Percentiles rank a stretch among this genome's conserved stretches.
phyloP scores from a whole-genome alignment of 73 alveolate genomes.

The Effrenium voratum region DNA sequence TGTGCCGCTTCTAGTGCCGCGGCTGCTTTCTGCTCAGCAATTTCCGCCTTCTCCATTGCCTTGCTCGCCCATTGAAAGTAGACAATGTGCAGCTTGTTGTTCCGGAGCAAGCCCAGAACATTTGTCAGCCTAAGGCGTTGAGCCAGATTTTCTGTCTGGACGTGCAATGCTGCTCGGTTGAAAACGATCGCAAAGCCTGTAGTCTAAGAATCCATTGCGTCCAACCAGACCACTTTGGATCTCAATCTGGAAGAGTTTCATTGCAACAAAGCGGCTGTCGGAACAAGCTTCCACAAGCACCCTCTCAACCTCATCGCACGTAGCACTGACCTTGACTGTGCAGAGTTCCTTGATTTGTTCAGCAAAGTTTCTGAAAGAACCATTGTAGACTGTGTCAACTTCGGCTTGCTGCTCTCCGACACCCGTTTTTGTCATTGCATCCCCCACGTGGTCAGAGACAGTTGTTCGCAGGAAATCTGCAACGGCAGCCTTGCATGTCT shows the following conservation, averaged over 20 bases:
- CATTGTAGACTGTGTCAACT: background rate
- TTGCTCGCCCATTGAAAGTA: background rate
- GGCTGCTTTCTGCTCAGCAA: too few species aligned
- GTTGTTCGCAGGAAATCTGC: background rate
- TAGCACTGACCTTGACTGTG: background rate
- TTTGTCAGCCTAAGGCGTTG: background rate
- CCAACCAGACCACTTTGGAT: conserved; percentile 8
- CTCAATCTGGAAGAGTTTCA: conserved; percentile 3
- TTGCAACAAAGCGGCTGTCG: background rate
- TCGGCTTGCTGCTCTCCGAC: background rate
- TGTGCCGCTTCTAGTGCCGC: too few species aligned
- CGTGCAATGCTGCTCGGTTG: background rate
- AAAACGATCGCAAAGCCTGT: background rate
- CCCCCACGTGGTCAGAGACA: background rate
- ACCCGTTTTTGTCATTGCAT: background rate
- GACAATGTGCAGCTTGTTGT: conserved; percentile 10
- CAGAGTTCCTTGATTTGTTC: background rate
- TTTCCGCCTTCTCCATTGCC: too few species aligned
- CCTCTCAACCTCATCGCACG: background rate
- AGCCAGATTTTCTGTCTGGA: background rate
- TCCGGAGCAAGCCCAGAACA: background rate
- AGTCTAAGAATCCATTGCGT: background rate
- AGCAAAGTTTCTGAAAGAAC: background rate
- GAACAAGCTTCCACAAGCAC: conserved; percentile 16
- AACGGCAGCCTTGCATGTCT: background rate